Evolutionary conservation across 805 yeast genomes (phyloP).

Genomic region (Spathaspora gorwiae): DNA sequence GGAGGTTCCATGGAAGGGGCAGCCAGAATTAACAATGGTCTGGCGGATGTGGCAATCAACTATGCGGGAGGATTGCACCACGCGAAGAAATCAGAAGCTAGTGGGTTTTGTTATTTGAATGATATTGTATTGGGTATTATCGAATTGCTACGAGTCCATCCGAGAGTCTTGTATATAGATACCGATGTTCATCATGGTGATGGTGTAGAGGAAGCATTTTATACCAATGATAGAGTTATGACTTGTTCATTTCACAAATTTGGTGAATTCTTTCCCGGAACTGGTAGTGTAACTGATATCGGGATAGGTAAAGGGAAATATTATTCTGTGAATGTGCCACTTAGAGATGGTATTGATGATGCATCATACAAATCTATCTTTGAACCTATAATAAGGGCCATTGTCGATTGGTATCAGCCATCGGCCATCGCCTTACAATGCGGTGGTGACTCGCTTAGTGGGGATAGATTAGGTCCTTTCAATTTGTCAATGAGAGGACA

Average conservation of each 20-base stretch:
- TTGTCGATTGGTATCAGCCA: constrained; percentile 87
- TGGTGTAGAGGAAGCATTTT: constrained; percentile 97
- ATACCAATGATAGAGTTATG: constrained; percentile 93
- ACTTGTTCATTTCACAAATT: constrained; percentile 94
- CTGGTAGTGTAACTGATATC: constrained; percentile 85
- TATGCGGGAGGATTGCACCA: constrained; percentile 98
- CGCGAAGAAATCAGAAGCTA: constrained; percentile 94
- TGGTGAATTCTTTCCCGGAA: constrained; percentile 97
- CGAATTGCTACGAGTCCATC: constrained; percentile 81
- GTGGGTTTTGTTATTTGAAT: constrained; percentile 93
- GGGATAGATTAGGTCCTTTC: constrained; percentile 94
- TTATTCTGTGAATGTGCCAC: constrained; percentile 85
- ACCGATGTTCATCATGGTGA: constrained; percentile 97
- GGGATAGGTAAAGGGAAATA: constrained; percentile 91
- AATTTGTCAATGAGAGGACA: constrained; percentile 91
- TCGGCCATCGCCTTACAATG: constrained; percentile 93
- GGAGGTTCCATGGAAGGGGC: constrained; percentile 97
- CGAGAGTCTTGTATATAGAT: constrained; percentile 89
- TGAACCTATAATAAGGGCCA: constrained; percentile 78
- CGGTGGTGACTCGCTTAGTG: constrained; percentile 96
- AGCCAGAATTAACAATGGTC: constrained; percentile 78
- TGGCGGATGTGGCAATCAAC: constrained; percentile 90
- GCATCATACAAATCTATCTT: constrained; percentile 78
- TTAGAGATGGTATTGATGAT: constrained; percentile 95
- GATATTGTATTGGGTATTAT: constrained; percentile 89